These are phyloP conservation scores for Tuber borchii DNA, from an alignment of 495 filamentous ascomycete genomes.

Conservation along the genomic window DNA sequence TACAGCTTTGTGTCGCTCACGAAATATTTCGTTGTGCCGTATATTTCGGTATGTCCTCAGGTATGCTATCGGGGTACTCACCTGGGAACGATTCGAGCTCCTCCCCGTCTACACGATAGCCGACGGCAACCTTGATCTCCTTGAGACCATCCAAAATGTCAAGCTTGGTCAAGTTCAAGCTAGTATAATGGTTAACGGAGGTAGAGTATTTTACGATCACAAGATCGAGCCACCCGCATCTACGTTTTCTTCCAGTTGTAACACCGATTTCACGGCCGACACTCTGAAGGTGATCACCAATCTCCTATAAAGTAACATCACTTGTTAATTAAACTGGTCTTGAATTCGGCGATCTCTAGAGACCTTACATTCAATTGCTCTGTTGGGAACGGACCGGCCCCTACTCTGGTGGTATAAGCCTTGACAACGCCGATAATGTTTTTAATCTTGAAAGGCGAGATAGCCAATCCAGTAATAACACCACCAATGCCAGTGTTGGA, in stretches of 20 bases:
- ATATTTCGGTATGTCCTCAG: no score
- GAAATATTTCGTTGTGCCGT: no score
- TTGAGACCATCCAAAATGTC: constrained; percentile 79
- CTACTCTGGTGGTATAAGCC: constrained; percentile 69
- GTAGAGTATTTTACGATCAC: constrained; percentile 74
- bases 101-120: constrained; percentile 57
- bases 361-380: constrained; percentile 59
- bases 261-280: constrained; percentile 67
- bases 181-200: constrained; percentile 65
- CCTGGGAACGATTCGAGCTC: constrained; percentile 56
- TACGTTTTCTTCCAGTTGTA: constrained; percentile 73
- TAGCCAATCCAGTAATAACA: constrained; percentile 62
- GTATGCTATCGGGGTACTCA: background rate
- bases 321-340: background rate
- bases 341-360: constrained; percentile 7
- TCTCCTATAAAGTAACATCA: constrained; percentile 38
- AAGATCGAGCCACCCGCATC: constrained; percentile 87
- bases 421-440: constrained; percentile 80
- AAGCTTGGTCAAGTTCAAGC: constrained; percentile 79
- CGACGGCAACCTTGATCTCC: constrained; percentile 69
- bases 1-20: no score
- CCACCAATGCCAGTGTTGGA: constrained; percentile 70
- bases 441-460: constrained; percentile 53
- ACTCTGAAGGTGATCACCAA: constrained; percentile 58
- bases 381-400: constrained; percentile 76